Evolutionary conservation across 352 stramenopile genomes (phyloP).

Genomic region (Poterioochromonas sp.): DNA sequence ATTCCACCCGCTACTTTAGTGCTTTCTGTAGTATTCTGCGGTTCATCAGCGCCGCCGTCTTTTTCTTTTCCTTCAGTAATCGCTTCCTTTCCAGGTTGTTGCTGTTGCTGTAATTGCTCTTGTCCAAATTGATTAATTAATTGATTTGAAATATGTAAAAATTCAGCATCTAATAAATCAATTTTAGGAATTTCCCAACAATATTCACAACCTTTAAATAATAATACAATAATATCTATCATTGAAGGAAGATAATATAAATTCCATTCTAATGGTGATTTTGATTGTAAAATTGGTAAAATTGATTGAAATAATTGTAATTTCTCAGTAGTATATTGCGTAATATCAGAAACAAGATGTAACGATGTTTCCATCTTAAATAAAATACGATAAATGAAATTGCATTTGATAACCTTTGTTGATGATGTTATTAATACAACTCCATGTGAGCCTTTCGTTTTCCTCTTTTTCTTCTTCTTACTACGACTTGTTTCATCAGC

Average conservation of each 20-base stretch:
- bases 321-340: not conserved
- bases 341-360: not conserved
- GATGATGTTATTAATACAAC: not conserved
- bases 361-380: not conserved
- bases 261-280: not conserved
- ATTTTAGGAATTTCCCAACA: not conserved
- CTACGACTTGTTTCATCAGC: no score
- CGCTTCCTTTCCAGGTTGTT: no score
- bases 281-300: not conserved
- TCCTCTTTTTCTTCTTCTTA: no score
- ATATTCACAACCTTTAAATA: not conserved
- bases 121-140: not conserved
- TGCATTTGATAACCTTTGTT: not conserved
- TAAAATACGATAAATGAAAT: not conserved
- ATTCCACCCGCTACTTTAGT: no score
- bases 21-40: no score
- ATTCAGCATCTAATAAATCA: conserved; percentile 6
- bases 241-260: not conserved
- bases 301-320: not conserved
- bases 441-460: no score
- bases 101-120: not conserved
- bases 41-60: no score
- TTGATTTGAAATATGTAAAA: not conserved
- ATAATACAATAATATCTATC: not conserved
- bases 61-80: no score